These are phyloP conservation scores for Paragyromitra xinjiangensis DNA, from an alignment of 495 filamentous ascomycete species.

Conservation along the genomic window DNA sequence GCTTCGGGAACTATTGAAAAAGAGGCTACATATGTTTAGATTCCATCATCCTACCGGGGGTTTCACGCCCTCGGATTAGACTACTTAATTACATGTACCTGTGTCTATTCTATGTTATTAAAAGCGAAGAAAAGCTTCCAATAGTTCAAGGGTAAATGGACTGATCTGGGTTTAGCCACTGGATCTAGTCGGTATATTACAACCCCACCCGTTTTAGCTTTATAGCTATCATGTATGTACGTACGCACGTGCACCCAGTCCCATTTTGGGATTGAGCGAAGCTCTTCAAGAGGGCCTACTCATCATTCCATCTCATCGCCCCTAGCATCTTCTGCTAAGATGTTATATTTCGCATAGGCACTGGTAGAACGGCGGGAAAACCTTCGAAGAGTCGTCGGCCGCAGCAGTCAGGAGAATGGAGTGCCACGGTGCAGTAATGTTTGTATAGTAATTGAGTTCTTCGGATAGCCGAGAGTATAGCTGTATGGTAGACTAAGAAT, in stretches of 20 bases:
- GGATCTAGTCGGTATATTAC: not conserved
- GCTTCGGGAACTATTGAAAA: too few species aligned
- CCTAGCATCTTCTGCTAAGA: not conserved
- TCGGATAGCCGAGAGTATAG: conserved; percentile 9
- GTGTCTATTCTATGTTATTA: too few species aligned
- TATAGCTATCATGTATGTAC: not conserved
- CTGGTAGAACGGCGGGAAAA: not conserved
- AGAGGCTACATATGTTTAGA: too few species aligned
- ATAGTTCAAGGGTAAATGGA: too few species aligned
- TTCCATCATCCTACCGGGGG: too few species aligned
- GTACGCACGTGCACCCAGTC: not conserved
- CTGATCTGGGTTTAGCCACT: not conserved
- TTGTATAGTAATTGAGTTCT: conserved; percentile 4
- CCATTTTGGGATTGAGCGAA: not conserved
- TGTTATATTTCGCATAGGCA: not conserved
- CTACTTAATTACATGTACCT: too few species aligned
- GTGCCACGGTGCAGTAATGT: not conserved
- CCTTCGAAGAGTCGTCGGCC: not conserved
- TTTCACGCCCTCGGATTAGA: too few species aligned
- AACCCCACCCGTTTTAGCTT: not conserved
- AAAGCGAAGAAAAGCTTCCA: too few species aligned
- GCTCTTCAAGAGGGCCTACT: too few species aligned
- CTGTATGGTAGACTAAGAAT: not conserved
- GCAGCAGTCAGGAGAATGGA: not conserved
- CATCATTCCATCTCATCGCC: not conserved